Percentiles rank a stretch among this genome's conserved stretches.
Evolutionary conservation across 257 asterid genomes (phyloP).

Genomic region (Lantana camara): DNA sequence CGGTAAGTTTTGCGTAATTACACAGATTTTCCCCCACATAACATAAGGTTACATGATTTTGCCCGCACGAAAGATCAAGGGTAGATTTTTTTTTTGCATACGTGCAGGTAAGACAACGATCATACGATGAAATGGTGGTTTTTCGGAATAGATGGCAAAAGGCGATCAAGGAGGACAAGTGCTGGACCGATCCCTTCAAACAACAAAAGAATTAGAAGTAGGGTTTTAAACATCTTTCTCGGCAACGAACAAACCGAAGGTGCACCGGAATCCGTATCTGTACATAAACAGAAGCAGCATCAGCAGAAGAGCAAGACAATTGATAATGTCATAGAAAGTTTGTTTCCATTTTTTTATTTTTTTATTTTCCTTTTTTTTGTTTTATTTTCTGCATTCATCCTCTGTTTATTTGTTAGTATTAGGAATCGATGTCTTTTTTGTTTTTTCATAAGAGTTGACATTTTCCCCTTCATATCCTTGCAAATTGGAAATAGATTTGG

Average conservation of each 20-base stretch:
- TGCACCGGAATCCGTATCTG: conserved; percentile 16
- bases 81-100: neutral
- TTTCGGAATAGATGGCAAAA: conserved; percentile 67
- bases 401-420: no score
- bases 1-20: conserved; percentile 50
- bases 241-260: neutral
- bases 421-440: no score
- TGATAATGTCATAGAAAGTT: no score
- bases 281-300: conserved; percentile 9
- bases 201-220: neutral
- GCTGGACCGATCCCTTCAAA: conserved; percentile 76
- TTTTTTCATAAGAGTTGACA: no score
- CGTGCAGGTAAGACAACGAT: conserved; percentile 68
- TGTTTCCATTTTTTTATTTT: no score
- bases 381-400: no score
- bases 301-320: no score
- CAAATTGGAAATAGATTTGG: no score
- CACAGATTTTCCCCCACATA: no score
- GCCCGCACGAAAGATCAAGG: neutral
- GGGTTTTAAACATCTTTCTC: neutral
- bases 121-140: conserved; percentile 63
- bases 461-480: no score
- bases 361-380: no score
- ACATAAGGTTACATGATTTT: no score
- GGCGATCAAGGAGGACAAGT: conserved; percentile 66